Percentiles rank a stretch among this genome's conserved stretches.
Conservation (phyloP, 208 protist genomes). For the Pavlovales sp. region DNA sequence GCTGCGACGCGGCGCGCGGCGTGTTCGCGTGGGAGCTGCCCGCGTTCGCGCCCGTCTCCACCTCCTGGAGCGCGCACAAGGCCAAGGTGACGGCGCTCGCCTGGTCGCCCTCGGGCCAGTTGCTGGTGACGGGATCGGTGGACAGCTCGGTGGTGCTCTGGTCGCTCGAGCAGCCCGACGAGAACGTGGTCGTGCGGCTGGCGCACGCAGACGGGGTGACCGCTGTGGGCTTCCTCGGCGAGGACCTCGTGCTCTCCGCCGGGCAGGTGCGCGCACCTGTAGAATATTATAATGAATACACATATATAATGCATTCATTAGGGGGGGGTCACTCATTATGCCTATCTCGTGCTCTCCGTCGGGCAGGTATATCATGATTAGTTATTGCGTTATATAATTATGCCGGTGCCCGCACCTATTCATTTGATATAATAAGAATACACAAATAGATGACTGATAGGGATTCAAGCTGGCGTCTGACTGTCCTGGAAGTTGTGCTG, state of each 20-base stretch:
- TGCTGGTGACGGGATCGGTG: constrained; percentile 31
- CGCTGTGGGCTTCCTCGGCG: background rate
- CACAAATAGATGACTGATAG: no score
- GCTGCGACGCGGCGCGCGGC: background rate
- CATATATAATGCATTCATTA: no score
- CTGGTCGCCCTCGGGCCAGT: background rate
- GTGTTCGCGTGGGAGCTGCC: constrained; percentile 6
- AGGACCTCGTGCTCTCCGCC: background rate
- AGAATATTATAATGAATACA: no score
- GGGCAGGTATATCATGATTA: no score
- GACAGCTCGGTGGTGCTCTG: constrained; percentile 33
- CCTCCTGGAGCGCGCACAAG: constrained; percentile 3
- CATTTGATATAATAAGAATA: no score
- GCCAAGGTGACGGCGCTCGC: constrained; percentile 9
- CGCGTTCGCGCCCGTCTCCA: background rate
- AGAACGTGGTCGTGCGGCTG: background rate
- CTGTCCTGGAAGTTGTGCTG: no score
- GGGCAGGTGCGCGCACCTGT: background rate
- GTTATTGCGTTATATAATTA: no score
- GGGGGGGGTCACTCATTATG: no score
- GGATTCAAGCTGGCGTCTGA: no score
- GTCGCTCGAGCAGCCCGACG: background rate
- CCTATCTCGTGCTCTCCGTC: no score
- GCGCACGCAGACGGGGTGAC: background rate
- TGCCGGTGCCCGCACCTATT: no score